Percentiles rank a stretch among this genome's conserved stretches.
Evolutionary conservation across 2,329 filamentous ascomycete species (phyloP).

Genomic region (Fusarium drepaniforme): DNA sequence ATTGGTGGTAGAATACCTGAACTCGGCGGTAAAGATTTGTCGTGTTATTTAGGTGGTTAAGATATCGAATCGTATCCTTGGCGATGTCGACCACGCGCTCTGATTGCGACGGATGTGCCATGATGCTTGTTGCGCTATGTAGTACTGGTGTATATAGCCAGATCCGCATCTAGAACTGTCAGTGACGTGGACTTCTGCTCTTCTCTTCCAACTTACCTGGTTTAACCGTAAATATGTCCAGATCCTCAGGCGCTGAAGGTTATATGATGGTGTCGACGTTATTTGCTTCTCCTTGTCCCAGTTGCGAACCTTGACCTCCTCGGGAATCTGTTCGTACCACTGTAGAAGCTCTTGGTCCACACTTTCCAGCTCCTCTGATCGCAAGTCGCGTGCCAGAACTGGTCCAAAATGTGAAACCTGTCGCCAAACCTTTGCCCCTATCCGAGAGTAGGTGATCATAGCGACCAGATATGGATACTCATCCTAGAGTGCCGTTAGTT

Average conservation of each 20-base stretch:
- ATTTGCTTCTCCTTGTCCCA: slow-evolving; percentile 66
- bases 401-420: slow-evolving; percentile 78
- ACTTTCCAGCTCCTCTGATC: slow-evolving; percentile 80
- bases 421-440: slow-evolving; percentile 89
- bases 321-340: slow-evolving; percentile 85
- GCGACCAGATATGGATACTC: slow-evolving; percentile 79
- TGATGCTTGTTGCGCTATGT: slow-evolving; percentile 86
- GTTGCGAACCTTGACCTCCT: slow-evolving; percentile 68
- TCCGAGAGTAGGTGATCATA: slow-evolving; percentile 87
- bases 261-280: slow-evolving; percentile 71
- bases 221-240: slow-evolving; percentile 89
- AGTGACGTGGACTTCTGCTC: not conserved
- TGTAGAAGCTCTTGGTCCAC: slow-evolving; percentile 87
- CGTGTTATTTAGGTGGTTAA: slow-evolving; percentile 78
- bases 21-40: slow-evolving; percentile 78
- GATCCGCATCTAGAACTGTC: slow-evolving; percentile 73
- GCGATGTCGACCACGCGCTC: slow-evolving; percentile 80
- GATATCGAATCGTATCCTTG: slow-evolving; percentile 80
- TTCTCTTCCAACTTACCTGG: slow-evolving; percentile 61
- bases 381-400: slow-evolving; percentile 71
- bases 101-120: slow-evolving; percentile 79
- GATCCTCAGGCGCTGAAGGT: slow-evolving; percentile 80
- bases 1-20: slow-evolving; percentile 85
- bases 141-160: slow-evolving; percentile 90
- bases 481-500: slow-evolving; percentile 51